Evolutionary conservation across 371 early-diverging fungal genomes (phyloP), one percentile per base, ranked within the genome.

Genomic region (Dipsacomyces acuminosporus): DNA sequence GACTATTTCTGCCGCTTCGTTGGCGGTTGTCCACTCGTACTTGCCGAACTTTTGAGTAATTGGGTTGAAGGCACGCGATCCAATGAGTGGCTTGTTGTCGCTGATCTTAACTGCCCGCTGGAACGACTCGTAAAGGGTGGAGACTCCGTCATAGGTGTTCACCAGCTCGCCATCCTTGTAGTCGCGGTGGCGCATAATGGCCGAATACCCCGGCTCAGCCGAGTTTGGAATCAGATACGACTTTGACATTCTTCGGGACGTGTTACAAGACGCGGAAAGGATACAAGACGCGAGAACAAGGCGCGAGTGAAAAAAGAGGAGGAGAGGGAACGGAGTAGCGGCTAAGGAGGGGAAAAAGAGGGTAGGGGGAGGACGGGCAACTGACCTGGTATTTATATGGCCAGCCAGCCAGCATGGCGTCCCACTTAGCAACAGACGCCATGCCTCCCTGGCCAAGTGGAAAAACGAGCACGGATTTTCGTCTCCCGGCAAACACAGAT

Each of bases 1-100:
- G 17, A 85, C 78, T 8, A 79, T 64, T 9, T 72, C 50, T 22
- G 66, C 73, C 13, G 82, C 74, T 26, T 82, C 74, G 13, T 65
- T 64, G 51, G 80, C 74, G n/a, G 75, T 76, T 43, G 75, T 61
- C 88, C 89, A 90, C 15, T 78, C 81, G 58, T 83, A 89, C 24
- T 78, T 64, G 14, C 77, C 80, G 35, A 75, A 61, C 0, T 17
- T 66, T 23, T 78, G 80, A 41, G 73, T 61, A 22, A 66, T 71
- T 0, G 77, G 63, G 44, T 77, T 43, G 41, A 54, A 57, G 33
- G 50, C 64, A 14, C 86, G 80, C 35, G 77, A 72, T 35, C 87
- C 87, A 54, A 87, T 56, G 56, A 73, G 77, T 19, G 76, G 76
- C 21, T 65, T 49, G 25, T 80, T 72, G 61, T 64, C 58, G 1